Conservation (phyloP, 352 stramenopile species). For the Phytopythium vexans region DNA sequence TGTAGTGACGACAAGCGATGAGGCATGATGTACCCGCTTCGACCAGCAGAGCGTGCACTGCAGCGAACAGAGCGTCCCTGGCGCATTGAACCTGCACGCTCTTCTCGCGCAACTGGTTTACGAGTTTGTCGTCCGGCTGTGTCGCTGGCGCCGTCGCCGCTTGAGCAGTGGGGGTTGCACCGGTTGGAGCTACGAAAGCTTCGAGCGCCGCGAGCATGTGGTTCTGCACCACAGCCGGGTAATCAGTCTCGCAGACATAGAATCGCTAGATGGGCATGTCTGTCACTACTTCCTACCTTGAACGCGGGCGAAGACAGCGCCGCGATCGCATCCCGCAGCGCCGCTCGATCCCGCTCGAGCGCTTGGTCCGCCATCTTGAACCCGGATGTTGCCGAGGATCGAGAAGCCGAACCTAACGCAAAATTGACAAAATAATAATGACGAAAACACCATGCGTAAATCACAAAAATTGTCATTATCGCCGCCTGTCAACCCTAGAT, state of each 20-base stretch:
- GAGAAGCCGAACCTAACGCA: not conserved
- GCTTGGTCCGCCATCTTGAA: constrained; percentile 32
- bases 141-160: constrained; percentile 4
- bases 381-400: not conserved
- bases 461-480: not conserved
- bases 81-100: constrained; percentile 37
- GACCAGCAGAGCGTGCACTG: constrained; percentile 63
- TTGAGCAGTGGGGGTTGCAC: constrained; percentile 1
- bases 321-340: constrained; percentile 35
- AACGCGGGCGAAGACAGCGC: constrained; percentile 22
- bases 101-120: constrained; percentile 38
- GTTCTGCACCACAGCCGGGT: constrained; percentile 20
- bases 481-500: constrained; percentile 21
- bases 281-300: constrained; percentile 18
- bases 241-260: not conserved
- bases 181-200: constrained; percentile 25
- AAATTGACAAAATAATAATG: not conserved
- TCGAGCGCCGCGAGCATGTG: constrained; percentile 72
- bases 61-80: constrained; percentile 68
- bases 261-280: not conserved
- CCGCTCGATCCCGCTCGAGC: constrained; percentile 28
- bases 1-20: constrained; percentile 2
- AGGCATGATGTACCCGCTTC: constrained; percentile 43
- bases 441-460: not conserved
- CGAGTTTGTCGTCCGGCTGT: constrained; percentile 45